Base-by-base conservation (phyloP, 441 rosid genomes). In the Corymbia citriodora region DNA sequence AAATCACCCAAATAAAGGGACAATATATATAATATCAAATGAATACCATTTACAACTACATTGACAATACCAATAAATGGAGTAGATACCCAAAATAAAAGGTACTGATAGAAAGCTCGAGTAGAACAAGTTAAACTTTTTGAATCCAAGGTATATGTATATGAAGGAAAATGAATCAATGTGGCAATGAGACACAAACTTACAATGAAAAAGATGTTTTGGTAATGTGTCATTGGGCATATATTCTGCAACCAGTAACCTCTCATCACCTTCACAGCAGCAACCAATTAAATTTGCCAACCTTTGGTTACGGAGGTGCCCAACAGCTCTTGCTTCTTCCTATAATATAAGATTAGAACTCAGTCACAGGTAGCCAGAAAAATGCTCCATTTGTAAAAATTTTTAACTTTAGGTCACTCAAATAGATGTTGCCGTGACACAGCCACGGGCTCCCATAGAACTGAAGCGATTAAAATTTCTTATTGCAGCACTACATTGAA, bases 161-260 rank as follows among this genome's bases (percentile, higher is more conserved):
- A 48, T 23, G 59, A 23, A 87, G 65, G 70, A 55, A 40, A 55
- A 55, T 57, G n/a, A 87, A 55, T 87, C 54, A 33, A 61, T 36
- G 31, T 57, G 48, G 63, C 3, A 52, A 45, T 79, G 85, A 87
- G 36, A 53, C 45, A 52, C 40, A 74, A 87, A 53, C 92, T 92
- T 93, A 95, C 97, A 95, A 90, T 95, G 97, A 90, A 95, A 95
- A 90, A 95, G 95, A 91, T 95, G 97, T 93, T 93, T 95, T 90
- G 95, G 96, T 40, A 94, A 93, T 82, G 97, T 94, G 36, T 93
- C 96, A 91, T 95, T 95, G 50, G 95, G 94, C 95, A 95, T 94
- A 87, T 90, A 95, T 90, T 95, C 96, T 21, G 96, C 92, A 72
- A 95, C 94, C 29, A 95, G 96, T 87, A 95, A 90, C 90, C 97